Percentiles rank a stretch among this genome's conserved stretches.
These are phyloP conservation scores for Immersiella caudata DNA, from an alignment of 495 filamentous ascomycete genomes.

Conservation along the genomic window DNA sequence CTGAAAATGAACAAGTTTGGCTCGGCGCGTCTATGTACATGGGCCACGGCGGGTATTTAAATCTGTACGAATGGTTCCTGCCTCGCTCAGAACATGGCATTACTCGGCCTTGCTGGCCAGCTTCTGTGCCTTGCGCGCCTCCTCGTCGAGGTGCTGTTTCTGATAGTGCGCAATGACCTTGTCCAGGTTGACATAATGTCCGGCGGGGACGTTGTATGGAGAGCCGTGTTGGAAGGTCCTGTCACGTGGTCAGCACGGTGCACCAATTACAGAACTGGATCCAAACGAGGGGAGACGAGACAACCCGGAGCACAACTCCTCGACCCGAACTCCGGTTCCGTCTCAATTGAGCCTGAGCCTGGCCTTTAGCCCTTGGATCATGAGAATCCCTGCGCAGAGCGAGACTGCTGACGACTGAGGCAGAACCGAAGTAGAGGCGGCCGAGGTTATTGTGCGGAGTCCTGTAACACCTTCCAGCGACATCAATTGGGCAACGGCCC, in stretches of 20 bases:
- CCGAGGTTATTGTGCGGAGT: not conserved
- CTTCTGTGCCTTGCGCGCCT: slow-evolving; percentile 51
- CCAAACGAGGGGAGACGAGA: not conserved
- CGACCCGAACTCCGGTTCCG: not conserved
- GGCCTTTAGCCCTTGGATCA: not conserved
- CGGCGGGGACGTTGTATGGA: slow-evolving; percentile 50
- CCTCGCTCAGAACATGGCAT: slow-evolving; percentile 15
- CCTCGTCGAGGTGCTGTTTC: slow-evolving; percentile 48
- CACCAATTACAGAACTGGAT: not conserved
- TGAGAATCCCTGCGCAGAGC: not conserved
- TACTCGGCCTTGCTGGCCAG: slow-evolving; percentile 37
- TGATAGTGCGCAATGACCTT: slow-evolving; percentile 53
- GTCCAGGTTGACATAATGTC: slow-evolving; percentile 46
- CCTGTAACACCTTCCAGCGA: not conserved
- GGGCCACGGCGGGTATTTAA: slow-evolving; percentile 28
- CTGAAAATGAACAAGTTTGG: slow-evolving; percentile 22
- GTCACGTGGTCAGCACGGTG: slow-evolving; percentile 35
- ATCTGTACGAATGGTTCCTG: slow-evolving; percentile 3
- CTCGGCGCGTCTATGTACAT: slow-evolving; percentile 32
- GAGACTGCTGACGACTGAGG: not conserved
- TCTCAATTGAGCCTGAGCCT: slow-evolving; percentile 4
- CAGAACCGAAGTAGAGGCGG: not conserved
- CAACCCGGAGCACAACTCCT: not conserved
- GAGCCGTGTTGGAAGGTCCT: slow-evolving; percentile 49
- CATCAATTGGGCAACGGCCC: not conserved